These are phyloP conservation scores for Yarrowia yakushimensis DNA, from an alignment of 805 yeast genomes.

Conservation along the genomic window DNA sequence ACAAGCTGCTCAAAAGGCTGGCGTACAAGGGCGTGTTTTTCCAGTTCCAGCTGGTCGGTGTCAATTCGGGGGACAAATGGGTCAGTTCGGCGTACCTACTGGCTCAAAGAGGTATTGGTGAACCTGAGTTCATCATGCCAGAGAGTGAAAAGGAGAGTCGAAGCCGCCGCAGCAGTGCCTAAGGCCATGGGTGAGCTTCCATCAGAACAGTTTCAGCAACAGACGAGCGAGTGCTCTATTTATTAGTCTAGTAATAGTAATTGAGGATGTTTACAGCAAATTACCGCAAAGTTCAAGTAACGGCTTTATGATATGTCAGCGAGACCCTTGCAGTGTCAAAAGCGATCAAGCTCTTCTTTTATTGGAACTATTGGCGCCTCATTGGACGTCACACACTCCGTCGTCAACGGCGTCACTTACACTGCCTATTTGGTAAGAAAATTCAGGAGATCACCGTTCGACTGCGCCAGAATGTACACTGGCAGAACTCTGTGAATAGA, in stretches of 20 bases:
- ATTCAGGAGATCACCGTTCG: neutral
- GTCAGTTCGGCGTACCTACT: neutral
- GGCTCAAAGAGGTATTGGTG: neutral
- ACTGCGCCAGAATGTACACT: neutral
- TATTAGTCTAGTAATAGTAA: neutral
- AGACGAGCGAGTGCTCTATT: neutral
- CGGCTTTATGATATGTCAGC: no score
- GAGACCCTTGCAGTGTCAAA: no score
- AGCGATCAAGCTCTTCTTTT: no score
- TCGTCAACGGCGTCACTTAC: neutral
- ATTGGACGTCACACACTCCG: neutral
- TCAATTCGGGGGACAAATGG: neutral
- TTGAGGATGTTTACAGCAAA: neutral
- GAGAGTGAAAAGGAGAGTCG: conserved; percentile 15
- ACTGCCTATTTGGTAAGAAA: neutral
- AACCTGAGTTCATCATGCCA: conserved; percentile 11
- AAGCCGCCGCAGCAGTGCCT: neutral
- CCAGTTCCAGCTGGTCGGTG: conserved; percentile 3
- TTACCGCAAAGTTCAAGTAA: no score
- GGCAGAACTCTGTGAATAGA: neutral
- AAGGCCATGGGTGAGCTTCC: no score
- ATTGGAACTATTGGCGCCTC: neutral
- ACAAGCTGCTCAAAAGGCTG: conserved; percentile 40
- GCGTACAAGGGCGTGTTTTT: conserved; percentile 29
- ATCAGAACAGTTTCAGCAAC: no score